Percentiles rank a stretch among this genome's conserved stretches.
Evolutionary conservation across 2,329 filamentous ascomycete species (phyloP).

Genomic region (Cladophialophora chaetospira): DNA sequence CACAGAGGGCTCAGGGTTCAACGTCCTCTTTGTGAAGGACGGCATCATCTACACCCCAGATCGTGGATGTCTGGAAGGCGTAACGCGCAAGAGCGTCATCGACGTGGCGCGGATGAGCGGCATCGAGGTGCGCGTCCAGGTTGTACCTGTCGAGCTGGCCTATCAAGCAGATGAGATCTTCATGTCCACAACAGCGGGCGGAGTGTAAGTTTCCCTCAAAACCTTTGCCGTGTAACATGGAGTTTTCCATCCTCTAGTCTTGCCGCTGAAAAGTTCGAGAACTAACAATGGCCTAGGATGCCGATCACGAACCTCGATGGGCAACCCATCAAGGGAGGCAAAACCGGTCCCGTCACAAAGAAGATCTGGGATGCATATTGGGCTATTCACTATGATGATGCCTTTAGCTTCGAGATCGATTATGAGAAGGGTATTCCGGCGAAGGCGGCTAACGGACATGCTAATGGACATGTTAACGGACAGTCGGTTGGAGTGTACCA

Average conservation of each 20-base stretch:
- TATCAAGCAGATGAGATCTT: conserved; percentile 54
- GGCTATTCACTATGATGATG: conserved; percentile 49
- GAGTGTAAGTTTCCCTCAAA: too few species aligned
- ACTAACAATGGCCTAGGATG: too few species aligned
- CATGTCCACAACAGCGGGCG: conserved; percentile 57
- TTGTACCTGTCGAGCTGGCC: conserved; percentile 45
- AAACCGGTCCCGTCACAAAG: conserved; percentile 51
- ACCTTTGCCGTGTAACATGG: too few species aligned
- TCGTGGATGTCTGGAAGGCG: conserved; percentile 51
- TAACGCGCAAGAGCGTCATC: conserved; percentile 54
- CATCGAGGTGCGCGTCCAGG: conserved; percentile 41
- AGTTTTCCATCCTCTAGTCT: too few species aligned
- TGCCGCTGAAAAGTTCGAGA: too few species aligned
- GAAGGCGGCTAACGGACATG: too few species aligned
- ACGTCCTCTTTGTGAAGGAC: conserved; percentile 51
- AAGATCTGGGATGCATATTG: conserved; percentile 56
- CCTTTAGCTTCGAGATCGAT: conserved; percentile 39
- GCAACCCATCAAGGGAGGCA: conserved; percentile 43
- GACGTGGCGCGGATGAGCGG: conserved; percentile 43
- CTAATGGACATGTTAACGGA: too few species aligned
- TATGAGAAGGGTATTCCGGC: too few species aligned
- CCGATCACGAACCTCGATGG: conserved; percentile 53
- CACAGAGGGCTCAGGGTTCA: conserved; percentile 56
- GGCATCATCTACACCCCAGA: conserved; percentile 50
- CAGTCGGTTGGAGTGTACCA: too few species aligned